Evolutionary conservation across 2,329 filamentous ascomycete species (phyloP).

Genomic region (Whalleya microplaca): DNA sequence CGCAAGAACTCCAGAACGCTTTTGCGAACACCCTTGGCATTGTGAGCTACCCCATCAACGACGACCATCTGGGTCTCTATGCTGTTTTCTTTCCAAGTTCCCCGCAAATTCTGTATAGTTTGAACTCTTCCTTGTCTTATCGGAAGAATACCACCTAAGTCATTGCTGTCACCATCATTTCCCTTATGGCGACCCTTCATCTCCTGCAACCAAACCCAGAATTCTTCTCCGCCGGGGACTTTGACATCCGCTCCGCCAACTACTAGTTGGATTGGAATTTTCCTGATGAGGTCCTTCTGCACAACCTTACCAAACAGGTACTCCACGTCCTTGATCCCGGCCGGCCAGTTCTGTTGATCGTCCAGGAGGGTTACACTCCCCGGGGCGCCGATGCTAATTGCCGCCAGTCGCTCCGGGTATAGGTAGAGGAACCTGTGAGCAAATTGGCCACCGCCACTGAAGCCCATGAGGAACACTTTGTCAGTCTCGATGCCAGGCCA

Average conservation of each 20-base stretch:
- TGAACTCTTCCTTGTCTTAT: conserved; percentile 18
- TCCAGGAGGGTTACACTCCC: conserved; percentile 34
- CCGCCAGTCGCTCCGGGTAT: conserved; percentile 34
- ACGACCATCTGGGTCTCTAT: conserved; percentile 28
- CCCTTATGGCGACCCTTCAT: conserved; percentile 3
- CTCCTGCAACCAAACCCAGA: conserved; percentile 27
- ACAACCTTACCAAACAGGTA: conserved; percentile 20
- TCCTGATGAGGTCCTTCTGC: conserved; percentile 19
- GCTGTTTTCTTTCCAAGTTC: conserved; percentile 23
- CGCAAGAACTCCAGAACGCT: conserved; percentile 13
- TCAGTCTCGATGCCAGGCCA: conserved; percentile 36
- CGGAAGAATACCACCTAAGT: neutral
- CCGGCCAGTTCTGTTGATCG: conserved; percentile 25
- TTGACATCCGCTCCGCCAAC: conserved; percentile 27
- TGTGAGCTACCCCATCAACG: conserved; percentile 29
- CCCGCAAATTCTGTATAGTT: conserved; percentile 15
- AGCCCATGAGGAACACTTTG: conserved; percentile 36
- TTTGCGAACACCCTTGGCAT: conserved; percentile 18
- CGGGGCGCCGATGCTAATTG: conserved; percentile 38
- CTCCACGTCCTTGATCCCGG: conserved; percentile 24
- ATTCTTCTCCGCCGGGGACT: conserved; percentile 25
- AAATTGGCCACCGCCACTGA: conserved; percentile 39
- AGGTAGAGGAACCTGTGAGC: conserved; percentile 38
- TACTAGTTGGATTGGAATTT: conserved; percentile 26
- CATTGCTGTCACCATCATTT: neutral